Base-by-base conservation (phyloP, 2,329 filamentous ascomycete species). In the Beauveria medogensis region DNA sequence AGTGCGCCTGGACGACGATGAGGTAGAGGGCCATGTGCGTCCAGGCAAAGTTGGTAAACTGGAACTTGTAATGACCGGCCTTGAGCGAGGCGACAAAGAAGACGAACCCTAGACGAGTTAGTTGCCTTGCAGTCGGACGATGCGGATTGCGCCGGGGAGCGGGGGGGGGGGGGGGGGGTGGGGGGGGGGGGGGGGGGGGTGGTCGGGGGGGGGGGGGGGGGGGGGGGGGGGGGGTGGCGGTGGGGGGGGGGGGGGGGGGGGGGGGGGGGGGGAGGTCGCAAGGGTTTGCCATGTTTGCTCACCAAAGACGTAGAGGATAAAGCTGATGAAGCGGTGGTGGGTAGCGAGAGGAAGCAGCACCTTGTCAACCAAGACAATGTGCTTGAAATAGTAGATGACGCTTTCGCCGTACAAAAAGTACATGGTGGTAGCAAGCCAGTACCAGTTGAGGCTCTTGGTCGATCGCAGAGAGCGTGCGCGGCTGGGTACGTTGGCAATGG, bases 301-400 rank as follows among this genome's bases (percentile, higher is more conserved):
- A 95, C 92, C 94, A 73, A 97, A 93, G 62, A 97, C 89, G 76
- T 99, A 99, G 67, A 99, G 90, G 75, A 95, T 89, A 72, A 99
- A 97, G 80, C 92, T 96, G 74, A 99, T 97, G 80, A 99, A 99
- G 67, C 94, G 85, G 74, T 99, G 94, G 78, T 99, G 94, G 18
- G 93, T 97, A 59, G 94, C 92, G 72, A 99, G 86, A 9, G 94
- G 94, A 62, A 97, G 80, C 64, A 99, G 80, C 51, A 97, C 90
- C 74, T 89, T 91, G 76, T 99, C 94, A 51, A 99, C 92, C 62
- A 99, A 79, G 48, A 99, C 87, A 67, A 99, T 93, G 73, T 99
- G 94, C 82, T 99, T 99, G 78, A 99, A 99, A 78, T 99, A 99
- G 79, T 99, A 99, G 70, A 99, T 96, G 71, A 99, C 93, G 69